phyloP scores from a whole-genome alignment of 2,329 filamentous ascomycete species.

The Curvularia sp. region DNA sequence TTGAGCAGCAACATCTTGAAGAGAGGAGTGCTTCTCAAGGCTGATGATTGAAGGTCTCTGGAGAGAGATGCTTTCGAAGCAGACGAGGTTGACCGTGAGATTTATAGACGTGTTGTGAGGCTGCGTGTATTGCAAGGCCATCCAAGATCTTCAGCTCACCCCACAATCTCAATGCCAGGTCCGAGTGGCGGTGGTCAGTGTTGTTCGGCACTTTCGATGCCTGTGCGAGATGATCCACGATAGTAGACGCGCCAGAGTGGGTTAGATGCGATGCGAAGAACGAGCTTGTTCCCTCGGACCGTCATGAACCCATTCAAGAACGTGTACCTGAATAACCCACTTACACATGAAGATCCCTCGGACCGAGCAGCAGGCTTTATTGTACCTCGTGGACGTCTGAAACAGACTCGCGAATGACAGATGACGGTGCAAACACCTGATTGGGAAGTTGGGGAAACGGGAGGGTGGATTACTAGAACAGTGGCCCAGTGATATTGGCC shows the following conservation, averaged over 20 bases:
- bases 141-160: constrained; percentile 1
- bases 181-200: constrained; percentile 1
- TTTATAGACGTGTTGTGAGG: constrained; percentile 15
- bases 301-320: constrained; percentile 16
- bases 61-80: constrained; percentile 4
- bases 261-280: background rate
- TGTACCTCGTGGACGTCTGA: constrained; percentile 20
- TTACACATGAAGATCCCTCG: constrained; percentile 16
- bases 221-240: constrained; percentile 8
- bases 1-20: constrained; percentile 30
- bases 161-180: constrained; percentile 3
- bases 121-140: background rate
- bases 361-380: constrained; percentile 12
- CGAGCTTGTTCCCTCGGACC: constrained; percentile 12
- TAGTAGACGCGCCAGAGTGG: background rate
- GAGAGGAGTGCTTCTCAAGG: constrained; percentile 1
- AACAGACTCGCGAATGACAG: constrained; percentile 11
- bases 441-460: constrained; percentile 16
- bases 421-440: constrained; percentile 13
- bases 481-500: background rate
- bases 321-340: constrained; percentile 5
- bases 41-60: constrained; percentile 7
- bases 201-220: constrained; percentile 6
- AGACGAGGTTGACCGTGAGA: constrained; percentile 8
- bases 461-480: background rate